Base-by-base conservation (phyloP, 2,329 filamentous ascomycete species). In the Lachnum nothofagi region DNA sequence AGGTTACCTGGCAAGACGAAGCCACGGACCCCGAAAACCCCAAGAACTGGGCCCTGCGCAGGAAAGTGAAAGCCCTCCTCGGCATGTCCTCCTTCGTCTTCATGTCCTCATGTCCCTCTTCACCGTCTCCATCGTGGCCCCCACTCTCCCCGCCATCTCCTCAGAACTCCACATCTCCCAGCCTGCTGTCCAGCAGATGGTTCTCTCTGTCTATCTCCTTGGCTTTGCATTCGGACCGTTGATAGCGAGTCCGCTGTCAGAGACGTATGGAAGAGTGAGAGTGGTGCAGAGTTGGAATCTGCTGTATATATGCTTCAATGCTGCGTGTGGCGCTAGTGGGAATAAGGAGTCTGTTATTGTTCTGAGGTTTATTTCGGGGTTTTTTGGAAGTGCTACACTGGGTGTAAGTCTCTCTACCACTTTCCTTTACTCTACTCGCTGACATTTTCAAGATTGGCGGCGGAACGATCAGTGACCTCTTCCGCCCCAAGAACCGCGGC, bases 231-330 rank as follows among this genome's bases (percentile, higher is more conserved):
- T 68, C 12, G 70, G 70, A 0, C 70, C 71, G 2, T 27, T 55
- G 14, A 37, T 85, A 2, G 85, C 82, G 80, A 83, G 82, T 2
- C 82, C 82, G 0, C 64, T 86, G 17, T 72, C 51, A 7, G 82
- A 86, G 59, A 63, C 85, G 12, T 80, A 76, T 44, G 82, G 78
- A 4, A 73, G 78, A 2, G 75, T 82, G 55, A 60, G 75, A 20
- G 70, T 84, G n/a, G 80, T 83, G 3, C 78, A 80, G 54, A 54
- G 73, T 7, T 66, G 74, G 3, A 81, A 80, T 56, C 50, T 79
- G 17, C 67, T 76, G 44, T 80, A 72, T 59, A 59, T 79, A 0
- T 61, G 75, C 3, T 80, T 76, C 55, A 79, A 78, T 49, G 70
- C 73, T 37, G 73, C 68, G 3, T 79, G 75, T 54, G 77, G 73